Evolutionary conservation across 306 rosid species (phyloP).

Genomic region (Trichosanthes cucumerina): DNA sequence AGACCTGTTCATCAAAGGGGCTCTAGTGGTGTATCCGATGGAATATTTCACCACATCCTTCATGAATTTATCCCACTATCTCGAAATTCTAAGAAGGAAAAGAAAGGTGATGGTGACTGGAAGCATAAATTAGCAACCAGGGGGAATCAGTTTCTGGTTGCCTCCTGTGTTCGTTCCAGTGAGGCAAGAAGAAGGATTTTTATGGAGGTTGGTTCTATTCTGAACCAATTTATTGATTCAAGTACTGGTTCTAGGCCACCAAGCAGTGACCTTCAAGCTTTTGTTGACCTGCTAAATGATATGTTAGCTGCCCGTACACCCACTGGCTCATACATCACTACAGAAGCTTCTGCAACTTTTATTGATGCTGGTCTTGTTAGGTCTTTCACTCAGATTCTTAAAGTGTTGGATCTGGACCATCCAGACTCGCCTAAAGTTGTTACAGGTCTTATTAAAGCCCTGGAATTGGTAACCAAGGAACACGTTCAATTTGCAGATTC

Average conservation of each 20-base stretch:
- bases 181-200: constrained; percentile 91
- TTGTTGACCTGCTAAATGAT: constrained; percentile 78
- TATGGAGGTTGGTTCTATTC: constrained; percentile 51
- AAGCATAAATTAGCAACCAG: constrained; percentile 91
- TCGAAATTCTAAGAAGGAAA: constrained; percentile 65
- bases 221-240: constrained; percentile 65
- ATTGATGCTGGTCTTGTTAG: constrained; percentile 76
- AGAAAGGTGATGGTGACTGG: constrained; percentile 87
- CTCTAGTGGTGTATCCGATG: constrained; percentile 38
- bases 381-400: constrained; percentile 55
- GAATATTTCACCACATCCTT: constrained; percentile 75
- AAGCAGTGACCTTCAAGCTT: constrained; percentile 55
- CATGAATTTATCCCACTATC: constrained; percentile 61
- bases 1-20: constrained; percentile 46
- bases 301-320: constrained; percentile 83
- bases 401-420: constrained; percentile 87
- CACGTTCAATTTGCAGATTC: constrained; percentile 62
- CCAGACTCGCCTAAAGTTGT: constrained; percentile 83
- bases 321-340: constrained; percentile 67
- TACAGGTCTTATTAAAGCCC: constrained; percentile 71
- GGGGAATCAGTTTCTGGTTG: constrained; percentile 83
- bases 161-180: constrained; percentile 85
- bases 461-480: constrained; percentile 86
- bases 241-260: constrained; percentile 52
- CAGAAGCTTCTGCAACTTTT: constrained; percentile 82